Base-by-base conservation (phyloP, 371 early-diverging fungal genomes). In the Mortierella polycephala region DNA sequence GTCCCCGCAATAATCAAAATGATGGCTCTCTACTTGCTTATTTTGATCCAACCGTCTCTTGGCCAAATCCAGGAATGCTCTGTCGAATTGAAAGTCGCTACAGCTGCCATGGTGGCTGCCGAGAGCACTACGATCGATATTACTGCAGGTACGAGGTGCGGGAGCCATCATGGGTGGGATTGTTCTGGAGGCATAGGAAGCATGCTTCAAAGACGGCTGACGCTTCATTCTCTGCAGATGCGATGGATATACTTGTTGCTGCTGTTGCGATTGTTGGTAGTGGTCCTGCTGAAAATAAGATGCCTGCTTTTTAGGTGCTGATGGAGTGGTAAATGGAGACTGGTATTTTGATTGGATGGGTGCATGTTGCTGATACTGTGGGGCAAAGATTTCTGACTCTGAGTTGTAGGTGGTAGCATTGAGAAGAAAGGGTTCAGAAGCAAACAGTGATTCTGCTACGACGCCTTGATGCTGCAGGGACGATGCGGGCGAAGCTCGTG, bases 1-100 rank as follows among this genome's bases (percentile, higher is more conserved):
- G 21, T 79, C 80, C 21, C 69, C 60, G 50, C 73, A 73, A 46
- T 79, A 72, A 41, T 79, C 80, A 51, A 79, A 79, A n/a, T 79
- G 67, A 53, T 76, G 71, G 18, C 62, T 61, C 9, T 40, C 40
- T 16, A 58, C 55, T 12, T 57, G 37, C 60, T 49, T 71, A 9
- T 57, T 58, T 5, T 57, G 64, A 12, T 60, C 64, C 52, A 76
- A 53, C 12, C 77, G 71, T 20, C 23, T 58, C 64, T 60, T 67
- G 45, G 61, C 62, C 61, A 67, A 16, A 39, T 71, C 68, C 58
- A 76, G 21, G 57, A 76, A 76, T 0, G 57, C 46, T 13, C 58
- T 58, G 51, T 76, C 71, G n/a, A 71, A 64, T 6, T 67, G 63
- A 45, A 76, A 30, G 30, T 30, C 30, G 30, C 30, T 30, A 4